Evolutionary conservation across 1,139 yeast genomes (phyloP).

Genomic region (Dujonia santamariae): DNA sequence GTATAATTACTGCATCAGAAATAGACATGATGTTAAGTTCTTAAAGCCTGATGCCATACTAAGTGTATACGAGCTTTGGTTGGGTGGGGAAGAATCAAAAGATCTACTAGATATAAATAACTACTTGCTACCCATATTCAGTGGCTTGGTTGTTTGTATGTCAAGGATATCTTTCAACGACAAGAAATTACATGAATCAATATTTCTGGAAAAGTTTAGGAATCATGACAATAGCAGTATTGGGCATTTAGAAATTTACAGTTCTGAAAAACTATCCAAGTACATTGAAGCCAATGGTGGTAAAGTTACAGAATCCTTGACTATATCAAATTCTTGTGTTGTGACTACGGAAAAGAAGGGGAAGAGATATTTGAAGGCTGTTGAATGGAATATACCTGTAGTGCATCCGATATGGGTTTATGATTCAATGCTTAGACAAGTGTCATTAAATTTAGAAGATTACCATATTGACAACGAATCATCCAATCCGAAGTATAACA

Average conservation of each 20-base stretch:
- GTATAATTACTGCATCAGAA: slow-evolving; percentile 58
- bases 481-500: slow-evolving; percentile 32
- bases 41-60: slow-evolving; percentile 46
- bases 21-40: slow-evolving; percentile 59
- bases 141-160: slow-evolving; percentile 46
- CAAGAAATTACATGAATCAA: slow-evolving; percentile 6
- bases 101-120: slow-evolving; percentile 18
- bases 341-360: slow-evolving; percentile 56
- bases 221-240: slow-evolving; percentile 4
- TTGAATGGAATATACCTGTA: slow-evolving; percentile 65
- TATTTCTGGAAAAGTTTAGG: slow-evolving; percentile 16
- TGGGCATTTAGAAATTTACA: slow-evolving; percentile 8
- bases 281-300: slow-evolving; percentile 58
- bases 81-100: slow-evolving; percentile 41
- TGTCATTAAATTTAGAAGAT: slow-evolving; percentile 48
- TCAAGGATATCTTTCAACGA: slow-evolving; percentile 39
- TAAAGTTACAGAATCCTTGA: slow-evolving; percentile 52
- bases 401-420: slow-evolving; percentile 76
- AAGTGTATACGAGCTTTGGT: slow-evolving; percentile 51
- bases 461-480: slow-evolving; percentile 30
- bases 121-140: slow-evolving; percentile 42
- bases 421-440: slow-evolving; percentile 61
- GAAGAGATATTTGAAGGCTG: slow-evolving; percentile 58
- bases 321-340: slow-evolving; percentile 49
- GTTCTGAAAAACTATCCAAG: slow-evolving; percentile 19